Evolutionary conservation across 2,329 filamentous ascomycete species (phyloP).

Genomic region (Verticillium alfalfae): DNA sequence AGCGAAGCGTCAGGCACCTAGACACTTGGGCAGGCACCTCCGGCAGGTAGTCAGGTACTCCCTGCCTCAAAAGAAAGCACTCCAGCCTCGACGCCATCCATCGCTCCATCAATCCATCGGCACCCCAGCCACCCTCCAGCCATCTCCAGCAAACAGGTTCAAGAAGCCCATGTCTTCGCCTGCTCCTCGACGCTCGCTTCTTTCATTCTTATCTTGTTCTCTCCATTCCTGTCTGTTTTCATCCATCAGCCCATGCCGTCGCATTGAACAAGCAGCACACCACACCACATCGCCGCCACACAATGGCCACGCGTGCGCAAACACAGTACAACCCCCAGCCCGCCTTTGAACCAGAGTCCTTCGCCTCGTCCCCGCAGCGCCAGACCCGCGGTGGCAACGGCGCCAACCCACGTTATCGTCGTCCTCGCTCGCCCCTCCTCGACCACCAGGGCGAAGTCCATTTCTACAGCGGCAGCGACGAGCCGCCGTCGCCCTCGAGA

Average conservation of each 20-base stretch:
- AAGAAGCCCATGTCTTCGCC: too few relatives aligned
- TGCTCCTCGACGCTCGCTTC: too few relatives aligned
- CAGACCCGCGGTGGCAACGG: not conserved
- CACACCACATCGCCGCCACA: too few relatives aligned
- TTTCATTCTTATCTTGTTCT: too few relatives aligned
- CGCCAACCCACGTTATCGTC: conserved; percentile 7
- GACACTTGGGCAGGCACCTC: not conserved
- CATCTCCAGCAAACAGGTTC: too few relatives aligned
- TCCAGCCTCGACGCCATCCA: not conserved
- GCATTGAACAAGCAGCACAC: too few relatives aligned
- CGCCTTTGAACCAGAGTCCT: not conserved
- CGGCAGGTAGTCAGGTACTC: too few relatives aligned
- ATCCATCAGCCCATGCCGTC: too few relatives aligned
- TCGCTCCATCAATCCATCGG: not conserved
- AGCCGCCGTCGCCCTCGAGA: conserved; percentile 1
- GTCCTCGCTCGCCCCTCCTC: conserved; percentile 7
- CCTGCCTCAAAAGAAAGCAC: not conserved
- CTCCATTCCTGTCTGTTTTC: too few relatives aligned
- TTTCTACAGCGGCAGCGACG: conserved; percentile 7
- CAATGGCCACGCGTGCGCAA: not conserved
- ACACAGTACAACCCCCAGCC: not conserved
- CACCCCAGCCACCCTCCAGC: too few relatives aligned
- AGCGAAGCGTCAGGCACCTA: too few relatives aligned
- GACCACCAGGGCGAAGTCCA: conserved; percentile 7
- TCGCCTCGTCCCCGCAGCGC: not conserved